These are phyloP conservation scores for carrot (Daucus carota) DNA, from an alignment of 129 eudicot genomes.

Conservation along the genomic window DH1_v3.0 NC_030383.2:62784501-62785000, in stretches of 20 bases:
- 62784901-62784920: neutral
- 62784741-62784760: slow-evolving; percentile 31
- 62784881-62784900: slow-evolving; percentile 28
- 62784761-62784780: slow-evolving; percentile 70
- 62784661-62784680: slow-evolving; percentile 12
- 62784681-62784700: slow-evolving; percentile 25
- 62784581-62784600: slow-evolving; percentile 28
- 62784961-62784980: no score
- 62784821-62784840: slow-evolving; percentile 29
- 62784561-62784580: slow-evolving; percentile 36
- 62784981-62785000: no score
- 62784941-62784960: neutral
- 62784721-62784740: slow-evolving; percentile 10
- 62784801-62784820: slow-evolving; percentile 21
- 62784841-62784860: neutral
- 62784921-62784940: neutral
- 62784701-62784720: slow-evolving; percentile 11
- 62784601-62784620: slow-evolving; percentile 52
- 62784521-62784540: neutral
- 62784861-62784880: neutral
- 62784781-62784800: slow-evolving; percentile 90
- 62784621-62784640: slow-evolving; percentile 64
- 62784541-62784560: neutral
- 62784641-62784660: slow-evolving; percentile 12
- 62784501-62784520: neutral